A percentile compares a stretch with the other conserved stretches of the same genome.
Conservation (phyloP, 2,329 filamentous ascomycete genomes). For the Fusarium sp. region DNA sequence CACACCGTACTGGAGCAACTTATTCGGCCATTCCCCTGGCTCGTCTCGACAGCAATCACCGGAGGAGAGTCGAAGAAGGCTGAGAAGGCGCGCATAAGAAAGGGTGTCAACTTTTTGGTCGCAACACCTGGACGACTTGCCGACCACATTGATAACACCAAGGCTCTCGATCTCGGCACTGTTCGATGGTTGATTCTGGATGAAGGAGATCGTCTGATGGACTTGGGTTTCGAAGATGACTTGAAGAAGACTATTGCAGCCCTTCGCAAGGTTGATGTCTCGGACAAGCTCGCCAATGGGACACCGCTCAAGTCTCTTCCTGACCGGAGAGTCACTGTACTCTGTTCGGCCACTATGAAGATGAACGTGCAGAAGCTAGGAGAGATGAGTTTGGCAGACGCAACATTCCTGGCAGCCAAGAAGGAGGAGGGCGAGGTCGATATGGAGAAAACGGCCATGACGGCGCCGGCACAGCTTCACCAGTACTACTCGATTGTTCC, state of each 20-base stretch:
- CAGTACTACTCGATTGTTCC: constrained; percentile 91
- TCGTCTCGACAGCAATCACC: constrained; percentile 88
- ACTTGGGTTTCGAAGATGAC: constrained; percentile 95
- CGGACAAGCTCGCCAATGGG: constrained; percentile 70
- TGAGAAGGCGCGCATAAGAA: constrained; percentile 92
- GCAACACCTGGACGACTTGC: constrained; percentile 92
- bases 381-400: constrained; percentile 94
- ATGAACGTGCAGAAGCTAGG: constrained; percentile 95
- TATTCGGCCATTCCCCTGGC: constrained; percentile 90
- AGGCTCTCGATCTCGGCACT: constrained; percentile 86
- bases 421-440: constrained; percentile 62
- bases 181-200: constrained; percentile 96
- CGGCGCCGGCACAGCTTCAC: constrained; percentile 90
- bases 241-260: constrained; percentile 87
- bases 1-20: constrained; percentile 86
- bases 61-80: constrained; percentile 78
- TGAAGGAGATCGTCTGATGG: constrained; percentile 98
- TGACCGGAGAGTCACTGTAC: constrained; percentile 82
- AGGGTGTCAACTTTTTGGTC: constrained; percentile 95
- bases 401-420: constrained; percentile 82
- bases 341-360: constrained; percentile 98
- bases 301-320: constrained; percentile 74
- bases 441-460: constrained; percentile 70
- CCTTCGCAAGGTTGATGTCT: constrained; percentile 74
- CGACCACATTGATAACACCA: constrained; percentile 93